phyloP scores from a whole-genome alignment of 2,329 filamentous ascomycete species.

The Cladophialophora carrionii region DNA sequence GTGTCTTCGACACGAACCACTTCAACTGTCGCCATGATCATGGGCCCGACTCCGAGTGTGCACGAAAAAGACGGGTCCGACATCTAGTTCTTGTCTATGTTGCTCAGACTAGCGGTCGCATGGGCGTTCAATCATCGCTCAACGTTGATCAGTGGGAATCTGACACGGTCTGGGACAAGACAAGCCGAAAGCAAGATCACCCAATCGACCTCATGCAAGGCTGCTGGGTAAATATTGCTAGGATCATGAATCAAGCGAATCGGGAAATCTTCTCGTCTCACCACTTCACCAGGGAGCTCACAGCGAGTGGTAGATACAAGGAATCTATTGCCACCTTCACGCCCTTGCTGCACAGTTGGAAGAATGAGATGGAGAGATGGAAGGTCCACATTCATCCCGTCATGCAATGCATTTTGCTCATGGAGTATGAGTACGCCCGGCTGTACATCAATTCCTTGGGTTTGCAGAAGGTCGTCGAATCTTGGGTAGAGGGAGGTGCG shows the following conservation, averaged over 20 bases:
- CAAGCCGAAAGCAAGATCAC: conserved; percentile 38
- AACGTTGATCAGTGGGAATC: conserved; percentile 51
- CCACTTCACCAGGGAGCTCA: conserved; percentile 84
- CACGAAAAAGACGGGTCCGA: conserved; percentile 80
- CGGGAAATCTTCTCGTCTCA: conserved; percentile 84
- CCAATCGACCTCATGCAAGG: conserved; percentile 66
- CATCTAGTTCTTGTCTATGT: conserved; percentile 87
- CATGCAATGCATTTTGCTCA: conserved; percentile 76
- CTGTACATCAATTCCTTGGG: conserved; percentile 92
- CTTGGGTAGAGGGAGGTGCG: conserved; percentile 33
- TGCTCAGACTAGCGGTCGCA: conserved; percentile 86
- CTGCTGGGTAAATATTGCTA: conserved; percentile 92
- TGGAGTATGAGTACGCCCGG: conserved; percentile 74
- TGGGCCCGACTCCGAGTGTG: conserved; percentile 67
- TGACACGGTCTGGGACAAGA: conserved; percentile 37
- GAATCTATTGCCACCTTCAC: conserved; percentile 79
- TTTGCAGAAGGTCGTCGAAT: conserved; percentile 88
- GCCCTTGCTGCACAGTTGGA: conserved; percentile 77
- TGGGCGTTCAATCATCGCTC: conserved; percentile 93
- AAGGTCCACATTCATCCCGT: conserved; percentile 39
- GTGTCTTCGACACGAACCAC: conserved; percentile 79
- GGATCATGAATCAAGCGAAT: conserved; percentile 89
- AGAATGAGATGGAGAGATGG: conserved; percentile 77
- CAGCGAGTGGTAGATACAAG: conserved; percentile 82
- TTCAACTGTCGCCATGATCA: conserved; percentile 52